Percentiles rank a stretch among this genome's conserved stretches.
These are phyloP conservation scores for Lagerstroemia speciosa DNA, from an alignment of 345 rosid genomes.

Conservation along the genomic window DNA sequence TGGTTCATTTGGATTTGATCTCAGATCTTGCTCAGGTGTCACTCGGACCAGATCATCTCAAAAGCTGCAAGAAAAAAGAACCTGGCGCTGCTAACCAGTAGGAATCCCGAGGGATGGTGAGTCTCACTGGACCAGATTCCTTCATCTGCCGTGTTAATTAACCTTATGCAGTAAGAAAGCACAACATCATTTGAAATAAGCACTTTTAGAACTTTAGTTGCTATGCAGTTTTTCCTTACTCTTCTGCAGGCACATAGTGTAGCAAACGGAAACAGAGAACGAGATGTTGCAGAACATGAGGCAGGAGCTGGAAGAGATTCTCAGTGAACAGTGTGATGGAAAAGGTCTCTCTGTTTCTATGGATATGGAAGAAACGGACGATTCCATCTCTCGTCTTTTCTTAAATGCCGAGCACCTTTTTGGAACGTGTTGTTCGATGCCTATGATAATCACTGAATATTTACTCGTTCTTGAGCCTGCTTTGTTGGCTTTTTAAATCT, in stretches of 20 bases:
- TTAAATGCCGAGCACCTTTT: too few relatives aligned
- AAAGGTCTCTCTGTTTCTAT: conserved; percentile 11
- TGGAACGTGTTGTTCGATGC: too few relatives aligned
- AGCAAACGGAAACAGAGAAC: background rate
- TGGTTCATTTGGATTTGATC: background rate
- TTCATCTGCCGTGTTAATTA: background rate
- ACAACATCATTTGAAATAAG: background rate
- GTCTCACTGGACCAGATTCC: conserved; percentile 3
- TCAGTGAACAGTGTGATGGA: conserved; percentile 17
- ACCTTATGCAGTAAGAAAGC: background rate
- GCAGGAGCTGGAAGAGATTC: conserved; percentile 21
- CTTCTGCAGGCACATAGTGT: conserved; percentile 17
- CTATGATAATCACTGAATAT: too few relatives aligned
- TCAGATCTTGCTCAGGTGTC: conserved; percentile 31
- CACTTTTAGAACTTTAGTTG: conserved; percentile 2
- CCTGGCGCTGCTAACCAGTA: conserved; percentile 6
- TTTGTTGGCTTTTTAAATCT: too few relatives aligned
- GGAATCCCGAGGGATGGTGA: conserved; percentile 24
- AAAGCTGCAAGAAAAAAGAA: conserved; percentile 21
- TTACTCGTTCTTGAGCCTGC: too few relatives aligned
- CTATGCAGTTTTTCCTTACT: background rate
- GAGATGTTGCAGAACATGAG: conserved; percentile 7
- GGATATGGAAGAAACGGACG: conserved; percentile 50
- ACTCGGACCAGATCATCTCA: conserved; percentile 16
- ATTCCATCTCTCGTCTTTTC: too few relatives aligned